Evolutionary conservation across 140 eudicot genomes (phyloP), one percentile per base, ranked within the genome.

Genomic region (Flaveria floridana): DNA sequence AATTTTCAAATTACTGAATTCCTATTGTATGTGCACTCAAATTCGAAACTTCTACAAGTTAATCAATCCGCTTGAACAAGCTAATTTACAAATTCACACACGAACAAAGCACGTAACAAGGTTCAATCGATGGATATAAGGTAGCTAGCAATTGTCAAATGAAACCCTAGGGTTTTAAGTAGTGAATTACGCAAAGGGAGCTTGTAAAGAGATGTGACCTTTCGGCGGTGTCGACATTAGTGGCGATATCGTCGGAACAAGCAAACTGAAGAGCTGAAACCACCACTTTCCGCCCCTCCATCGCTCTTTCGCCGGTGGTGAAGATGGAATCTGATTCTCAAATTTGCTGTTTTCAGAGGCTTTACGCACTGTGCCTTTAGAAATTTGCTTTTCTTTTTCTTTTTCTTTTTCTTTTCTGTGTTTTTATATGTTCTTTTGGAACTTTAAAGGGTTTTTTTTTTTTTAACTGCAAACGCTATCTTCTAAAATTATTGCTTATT

Each of bases 191-290:
- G 46, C 19, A 16, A 3, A 41, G 75, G 26, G 7, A 20, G 48
- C 30, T 26, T 26, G 30, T 6, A 37, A 41, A 41, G 46, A 67
- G 52, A 51, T 53, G 13, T 7, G 14, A 90, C 99, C 96, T 84
- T 78, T 87, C 99, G 47, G 97, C 97, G 44, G 95, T 85, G 53
- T 64, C 62, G 71, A 89, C 86, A 76, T 91, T 91, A 70, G 89
- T 76, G 69, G 89, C 28, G 65, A 89, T 73, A 68, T 87, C 97
- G 37, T 95, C 99, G 78, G 95, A 74, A 78, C 97, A 95, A 73
- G 91, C 92, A 73, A 95, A 91, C 76, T 95, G 95, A 11, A 91
- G 85, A 75, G 99, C 96, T 6, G 97, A 82, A 59, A 91, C 97
- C 67, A 81, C 88, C 76, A 88, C 67, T 55, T 50, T 57, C 37